Base-by-base conservation (phyloP, 2,329 filamentous ascomycete species). In the Trichophyton schoenleinii region DNA sequence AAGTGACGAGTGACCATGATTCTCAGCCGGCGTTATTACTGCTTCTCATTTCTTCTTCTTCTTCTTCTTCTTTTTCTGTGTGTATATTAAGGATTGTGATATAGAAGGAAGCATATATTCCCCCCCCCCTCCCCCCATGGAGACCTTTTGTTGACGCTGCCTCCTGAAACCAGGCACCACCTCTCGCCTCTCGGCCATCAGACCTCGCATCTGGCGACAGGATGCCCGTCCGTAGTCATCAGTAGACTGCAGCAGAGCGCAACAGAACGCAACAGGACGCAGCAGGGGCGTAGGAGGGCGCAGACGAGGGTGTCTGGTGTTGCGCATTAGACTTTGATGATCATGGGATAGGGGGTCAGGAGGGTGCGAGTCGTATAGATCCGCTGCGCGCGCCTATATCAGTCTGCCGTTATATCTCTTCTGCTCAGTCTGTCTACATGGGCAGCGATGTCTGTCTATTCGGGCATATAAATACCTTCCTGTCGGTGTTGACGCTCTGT, bases 291-390 rank as follows among this genome's bases (percentile, higher is more conserved):
- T 13, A 48, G 20, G 44, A 48, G n/a, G 15, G 44, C 44, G 44
- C 42, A n/a, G 6, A 52, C 13, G 28, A 15, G 52, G 31, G 52
- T 55, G 52, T 55, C 52, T 55, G 52, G 28, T 55, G 52, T 36
- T 31, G 52, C 52, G 52, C 22, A 55, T 55, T 55, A 55, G 52
- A n/a, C 52, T 55, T 55, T 36, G 52, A 7, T 34, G 52, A 55
- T 55, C 52, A 55, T 55, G 52, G 52, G 52, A 55, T 55, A 38
- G 28, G 52, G 13, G 52, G 52, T 55, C 52, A 55, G 52, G 52
- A 55, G 52, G 52, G 9, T 5, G 20, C 11, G 9, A 52, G 22
- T 31, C 46, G 46, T 52, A 52, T 52, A 52, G 46, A 13, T 25
- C 8, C 46, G 18, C 42, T 31, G 5, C 8, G 44, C 7, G 3